Conservation (phyloP, 352 stramenopile genomes). For the Pilasporangium apinafurcum region DNA sequence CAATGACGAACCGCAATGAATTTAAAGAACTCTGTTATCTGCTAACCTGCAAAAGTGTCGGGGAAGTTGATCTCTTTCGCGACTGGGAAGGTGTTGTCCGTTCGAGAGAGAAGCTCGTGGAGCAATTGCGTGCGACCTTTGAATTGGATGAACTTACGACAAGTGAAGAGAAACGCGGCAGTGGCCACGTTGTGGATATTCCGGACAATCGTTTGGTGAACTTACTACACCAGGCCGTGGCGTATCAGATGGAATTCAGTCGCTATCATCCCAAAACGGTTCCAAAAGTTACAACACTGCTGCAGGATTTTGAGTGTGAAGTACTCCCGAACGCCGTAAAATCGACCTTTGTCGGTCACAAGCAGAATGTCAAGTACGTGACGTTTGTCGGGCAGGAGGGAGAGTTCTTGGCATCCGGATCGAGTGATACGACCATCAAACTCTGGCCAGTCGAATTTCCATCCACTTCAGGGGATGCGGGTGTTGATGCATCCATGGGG, state of each 20-base stretch:
- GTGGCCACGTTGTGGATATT: conserved; percentile 26
- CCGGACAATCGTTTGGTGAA: conserved; percentile 74
- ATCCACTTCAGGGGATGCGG: neutral
- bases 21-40: conserved; percentile 88
- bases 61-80: conserved; percentile 75
- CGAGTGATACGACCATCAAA: conserved; percentile 83
- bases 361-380: conserved; percentile 86
- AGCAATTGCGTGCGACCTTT: conserved; percentile 79
- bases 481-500: too few relatives aligned
- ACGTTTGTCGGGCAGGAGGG: conserved; percentile 83
- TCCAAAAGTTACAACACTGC: conserved; percentile 75
- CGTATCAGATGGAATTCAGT: conserved; percentile 90
- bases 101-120: conserved; percentile 79
- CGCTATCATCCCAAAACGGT: conserved; percentile 82
- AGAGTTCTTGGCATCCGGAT: conserved; percentile 76
- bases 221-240: conserved; percentile 78
- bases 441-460: conserved; percentile 76
- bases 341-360: conserved; percentile 79
- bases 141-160: conserved; percentile 71
- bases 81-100: conserved; percentile 78
- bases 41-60: conserved; percentile 84
- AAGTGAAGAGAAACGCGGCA: conserved; percentile 20
- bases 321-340: conserved; percentile 84
- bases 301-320: conserved; percentile 84
- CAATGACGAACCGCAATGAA: conserved; percentile 68